Percentiles rank a stretch among this genome's conserved stretches.
Conservation (phyloP, 2,329 filamentous ascomycete genomes). For the Colletotrichum spaethianum region DNA sequence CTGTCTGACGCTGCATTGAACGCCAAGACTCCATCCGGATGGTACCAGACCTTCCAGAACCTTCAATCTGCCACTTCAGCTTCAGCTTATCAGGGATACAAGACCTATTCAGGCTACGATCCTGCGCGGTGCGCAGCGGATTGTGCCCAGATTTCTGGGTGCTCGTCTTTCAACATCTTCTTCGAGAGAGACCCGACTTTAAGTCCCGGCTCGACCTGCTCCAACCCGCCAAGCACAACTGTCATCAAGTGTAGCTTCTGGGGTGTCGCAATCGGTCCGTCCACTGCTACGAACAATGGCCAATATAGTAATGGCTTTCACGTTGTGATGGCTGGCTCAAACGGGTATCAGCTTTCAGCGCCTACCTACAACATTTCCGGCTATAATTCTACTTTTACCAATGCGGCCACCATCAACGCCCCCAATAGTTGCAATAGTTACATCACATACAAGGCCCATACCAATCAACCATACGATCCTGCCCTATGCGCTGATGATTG, state of each 20-base stretch:
- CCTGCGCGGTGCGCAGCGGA: slow-evolving; percentile 24
- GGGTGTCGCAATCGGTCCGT: slow-evolving; percentile 13
- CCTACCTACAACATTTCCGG: slow-evolving; percentile 12
- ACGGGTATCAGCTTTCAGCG: slow-evolving; percentile 32
- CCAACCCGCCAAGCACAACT: slow-evolving; percentile 17
- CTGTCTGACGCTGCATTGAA: slow-evolving; percentile 10
- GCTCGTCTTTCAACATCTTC: slow-evolving; percentile 28
- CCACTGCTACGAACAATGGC: slow-evolving; percentile 37
- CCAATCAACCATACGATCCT: slow-evolving; percentile 17
- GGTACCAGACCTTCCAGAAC: slow-evolving; percentile 30
- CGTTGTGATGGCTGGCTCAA: slow-evolving; percentile 37
- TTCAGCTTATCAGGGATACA: slow-evolving; percentile 20
- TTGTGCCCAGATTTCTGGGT: neutral
- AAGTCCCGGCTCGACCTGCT: slow-evolving; percentile 4
- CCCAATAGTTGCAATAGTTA: slow-evolving; percentile 27
- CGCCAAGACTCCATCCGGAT: slow-evolving; percentile 17
- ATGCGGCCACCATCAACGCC: slow-evolving; percentile 32
- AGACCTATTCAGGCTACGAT: slow-evolving; percentile 16
- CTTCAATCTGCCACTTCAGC: slow-evolving; percentile 28
- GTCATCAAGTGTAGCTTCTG: slow-evolving; percentile 32
- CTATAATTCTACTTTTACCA: slow-evolving; percentile 19
- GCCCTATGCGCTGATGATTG: slow-evolving; percentile 25
- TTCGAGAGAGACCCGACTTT: slow-evolving; percentile 30
- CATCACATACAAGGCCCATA: slow-evolving; percentile 30
- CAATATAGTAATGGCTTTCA: slow-evolving; percentile 32